Evolutionary conservation across 176 grass and related monocot genomes (phyloP).

Genomic region (bread wheat (Triticum aestivum)): DNA sequence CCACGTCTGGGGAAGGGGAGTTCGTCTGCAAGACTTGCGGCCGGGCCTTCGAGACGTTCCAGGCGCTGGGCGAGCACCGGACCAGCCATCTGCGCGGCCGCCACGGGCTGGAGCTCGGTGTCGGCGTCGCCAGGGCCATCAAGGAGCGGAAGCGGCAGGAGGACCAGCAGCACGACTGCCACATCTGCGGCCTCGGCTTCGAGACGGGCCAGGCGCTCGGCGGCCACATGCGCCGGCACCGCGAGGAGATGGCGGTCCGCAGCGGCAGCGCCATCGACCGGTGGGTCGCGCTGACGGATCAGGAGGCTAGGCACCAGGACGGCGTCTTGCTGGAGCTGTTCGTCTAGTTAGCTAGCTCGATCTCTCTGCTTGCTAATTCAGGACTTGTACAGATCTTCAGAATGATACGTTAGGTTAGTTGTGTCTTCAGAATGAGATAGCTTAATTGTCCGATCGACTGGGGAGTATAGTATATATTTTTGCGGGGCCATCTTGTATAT

Average conservation of each 20-base stretch:
- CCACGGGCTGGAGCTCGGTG: conserved; percentile 40
- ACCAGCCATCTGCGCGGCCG: conserved; percentile 59
- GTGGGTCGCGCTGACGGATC: not conserved
- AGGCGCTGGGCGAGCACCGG: conserved; percentile 59
- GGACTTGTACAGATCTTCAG: too few species aligned
- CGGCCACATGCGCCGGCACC: conserved; percentile 51
- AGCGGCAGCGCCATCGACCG: not conserved
- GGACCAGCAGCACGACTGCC: not conserved
- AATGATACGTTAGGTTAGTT: too few species aligned
- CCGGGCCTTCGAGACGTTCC: conserved; percentile 27
- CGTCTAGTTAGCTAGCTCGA: not conserved
- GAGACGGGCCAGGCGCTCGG: not conserved
- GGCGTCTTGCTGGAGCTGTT: not conserved
- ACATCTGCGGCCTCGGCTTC: not conserved
- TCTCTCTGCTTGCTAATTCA: too few species aligned
- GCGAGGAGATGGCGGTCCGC: conserved; percentile 4
- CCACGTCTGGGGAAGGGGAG: not conserved
- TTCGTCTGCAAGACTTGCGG: not conserved
- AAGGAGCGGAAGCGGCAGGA: conserved; percentile 9
- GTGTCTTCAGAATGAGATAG: too few species aligned
- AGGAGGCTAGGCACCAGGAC: not conserved
- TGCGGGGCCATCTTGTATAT: too few species aligned
- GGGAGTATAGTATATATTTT: not conserved
- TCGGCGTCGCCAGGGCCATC: conserved; percentile 23
- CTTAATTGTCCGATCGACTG: too few species aligned